Conservation (phyloP, 2,329 filamentous ascomycete genomes). For the Xylariaceae sp. region DNA sequence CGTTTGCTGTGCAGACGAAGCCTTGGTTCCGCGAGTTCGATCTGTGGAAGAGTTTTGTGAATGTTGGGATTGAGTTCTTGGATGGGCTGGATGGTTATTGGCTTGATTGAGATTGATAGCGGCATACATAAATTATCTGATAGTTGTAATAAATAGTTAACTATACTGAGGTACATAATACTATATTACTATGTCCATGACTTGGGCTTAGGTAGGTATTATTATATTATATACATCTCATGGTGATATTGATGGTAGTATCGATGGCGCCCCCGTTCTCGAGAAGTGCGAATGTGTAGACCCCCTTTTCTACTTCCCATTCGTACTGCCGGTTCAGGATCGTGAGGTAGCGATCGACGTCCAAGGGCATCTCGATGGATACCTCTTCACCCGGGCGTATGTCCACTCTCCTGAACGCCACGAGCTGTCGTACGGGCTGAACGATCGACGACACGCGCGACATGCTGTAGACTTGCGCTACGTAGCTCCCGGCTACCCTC, state of each 20-base stretch:
- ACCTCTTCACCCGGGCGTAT: slow-evolving; percentile 31
- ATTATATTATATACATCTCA: slow-evolving; percentile 30
- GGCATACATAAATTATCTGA: neutral
- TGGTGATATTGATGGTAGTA: slow-evolving; percentile 35
- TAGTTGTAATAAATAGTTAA: neutral
- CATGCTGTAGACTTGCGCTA: slow-evolving; percentile 38
- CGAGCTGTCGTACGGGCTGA: slow-evolving; percentile 39
- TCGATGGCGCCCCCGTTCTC: slow-evolving; percentile 36
- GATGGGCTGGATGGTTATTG: slow-evolving; percentile 37
- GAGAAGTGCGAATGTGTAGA: slow-evolving; percentile 38
- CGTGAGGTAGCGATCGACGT: slow-evolving; percentile 38
- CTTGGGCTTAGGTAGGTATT: neutral
- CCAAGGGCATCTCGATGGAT: slow-evolving; percentile 32
- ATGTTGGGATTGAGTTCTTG: slow-evolving; percentile 41
- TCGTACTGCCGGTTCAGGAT: slow-evolving; percentile 38
- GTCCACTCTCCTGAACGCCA: slow-evolving; percentile 38
- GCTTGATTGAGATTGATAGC: slow-evolving; percentile 27
- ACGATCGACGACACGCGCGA: slow-evolving; percentile 36
- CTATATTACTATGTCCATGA: neutral
- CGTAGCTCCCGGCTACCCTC: slow-evolving; percentile 32
- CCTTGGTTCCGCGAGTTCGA: slow-evolving; percentile 47
- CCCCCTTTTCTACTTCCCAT: slow-evolving; percentile 40
- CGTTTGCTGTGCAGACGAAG: slow-evolving; percentile 42
- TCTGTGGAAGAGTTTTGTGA: slow-evolving; percentile 46
- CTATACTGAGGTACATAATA: neutral